Conservation (phyloP, 2,329 filamentous ascomycete genomes). For the Achaetomium macrosporum region DNA sequence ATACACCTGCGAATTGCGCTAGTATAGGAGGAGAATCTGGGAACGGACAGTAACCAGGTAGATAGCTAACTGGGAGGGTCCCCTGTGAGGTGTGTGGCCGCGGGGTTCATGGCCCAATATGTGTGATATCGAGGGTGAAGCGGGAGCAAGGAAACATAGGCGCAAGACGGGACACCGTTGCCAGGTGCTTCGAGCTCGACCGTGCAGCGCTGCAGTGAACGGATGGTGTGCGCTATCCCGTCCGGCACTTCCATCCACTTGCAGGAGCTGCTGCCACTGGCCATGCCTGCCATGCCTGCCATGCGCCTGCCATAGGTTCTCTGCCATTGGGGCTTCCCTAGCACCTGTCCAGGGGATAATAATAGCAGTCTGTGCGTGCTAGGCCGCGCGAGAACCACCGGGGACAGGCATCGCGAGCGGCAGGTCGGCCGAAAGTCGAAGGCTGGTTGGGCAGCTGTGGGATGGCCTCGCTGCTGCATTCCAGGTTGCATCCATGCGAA, state of each 20-base stretch:
- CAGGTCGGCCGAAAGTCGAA: slow-evolving; percentile 26
- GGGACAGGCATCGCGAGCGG: slow-evolving; percentile 21
- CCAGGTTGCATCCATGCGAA: slow-evolving; percentile 15
- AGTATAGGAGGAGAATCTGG: background rate
- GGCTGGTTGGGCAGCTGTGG: slow-evolving; percentile 29
- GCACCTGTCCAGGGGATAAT: slow-evolving; percentile 24
- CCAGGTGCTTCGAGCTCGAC: slow-evolving; percentile 1
- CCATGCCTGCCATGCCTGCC: slow-evolving; percentile 2
- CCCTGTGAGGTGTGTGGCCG: slow-evolving; percentile 10
- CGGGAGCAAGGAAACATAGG: background rate
- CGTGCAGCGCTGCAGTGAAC: background rate
- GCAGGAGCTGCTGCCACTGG: background rate
- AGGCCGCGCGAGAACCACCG: slow-evolving; percentile 11
- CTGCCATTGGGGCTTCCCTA: slow-evolving; percentile 12
- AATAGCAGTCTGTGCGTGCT: slow-evolving; percentile 25
- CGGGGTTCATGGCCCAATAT: slow-evolving; percentile 16
- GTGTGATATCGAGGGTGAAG: slow-evolving; percentile 19
- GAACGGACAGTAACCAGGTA: slow-evolving; percentile 3
- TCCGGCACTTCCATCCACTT: slow-evolving; percentile 11
- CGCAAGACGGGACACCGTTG: background rate
- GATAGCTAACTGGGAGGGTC: slow-evolving; percentile 9
- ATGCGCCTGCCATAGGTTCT: background rate
- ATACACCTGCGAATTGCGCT: background rate
- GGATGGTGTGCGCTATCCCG: background rate
- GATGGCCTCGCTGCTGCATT: slow-evolving; percentile 19